These are phyloP conservation scores for Panicum miliaceum DNA, from an alignment of 176 grass and related monocot genomes.

Conservation along the genomic window DNA sequence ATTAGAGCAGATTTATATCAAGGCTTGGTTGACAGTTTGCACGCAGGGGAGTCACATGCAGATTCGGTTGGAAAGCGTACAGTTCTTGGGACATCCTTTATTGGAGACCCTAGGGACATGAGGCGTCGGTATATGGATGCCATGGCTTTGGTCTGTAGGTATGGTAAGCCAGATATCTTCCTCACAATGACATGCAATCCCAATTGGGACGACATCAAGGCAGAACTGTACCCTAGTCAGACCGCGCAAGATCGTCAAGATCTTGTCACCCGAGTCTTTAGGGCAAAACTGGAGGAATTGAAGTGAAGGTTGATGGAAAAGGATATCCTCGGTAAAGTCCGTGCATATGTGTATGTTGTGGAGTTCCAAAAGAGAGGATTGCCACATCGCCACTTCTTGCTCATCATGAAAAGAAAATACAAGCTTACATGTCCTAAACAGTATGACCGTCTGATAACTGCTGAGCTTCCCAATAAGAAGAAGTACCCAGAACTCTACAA, in stretches of 20 bases:
- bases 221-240: not conserved
- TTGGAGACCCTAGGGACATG: not conserved
- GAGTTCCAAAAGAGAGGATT: no score
- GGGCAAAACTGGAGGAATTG: not conserved
- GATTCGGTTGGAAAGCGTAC: not conserved
- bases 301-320: not conserved
- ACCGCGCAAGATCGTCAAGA: not conserved
- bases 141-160: not conserved
- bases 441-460: slow-evolving; percentile 10
- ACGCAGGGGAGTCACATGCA: not conserved
- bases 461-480: slow-evolving; percentile 6
- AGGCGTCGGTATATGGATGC: not conserved
- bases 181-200: no score
- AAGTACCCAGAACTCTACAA: not conserved
- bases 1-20: not conserved
- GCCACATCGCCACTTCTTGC: no score
- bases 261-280: not conserved
- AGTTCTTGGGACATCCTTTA: not conserved
- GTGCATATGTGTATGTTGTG: not conserved
- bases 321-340: not conserved
- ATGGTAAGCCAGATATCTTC: not conserved
- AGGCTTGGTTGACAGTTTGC: not conserved
- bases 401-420: not conserved
- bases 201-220: not conserved
- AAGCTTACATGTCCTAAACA: slow-evolving; percentile 4